Base-by-base conservation (phyloP, 306 rosid genomes). In the Prunus mume region DNA sequence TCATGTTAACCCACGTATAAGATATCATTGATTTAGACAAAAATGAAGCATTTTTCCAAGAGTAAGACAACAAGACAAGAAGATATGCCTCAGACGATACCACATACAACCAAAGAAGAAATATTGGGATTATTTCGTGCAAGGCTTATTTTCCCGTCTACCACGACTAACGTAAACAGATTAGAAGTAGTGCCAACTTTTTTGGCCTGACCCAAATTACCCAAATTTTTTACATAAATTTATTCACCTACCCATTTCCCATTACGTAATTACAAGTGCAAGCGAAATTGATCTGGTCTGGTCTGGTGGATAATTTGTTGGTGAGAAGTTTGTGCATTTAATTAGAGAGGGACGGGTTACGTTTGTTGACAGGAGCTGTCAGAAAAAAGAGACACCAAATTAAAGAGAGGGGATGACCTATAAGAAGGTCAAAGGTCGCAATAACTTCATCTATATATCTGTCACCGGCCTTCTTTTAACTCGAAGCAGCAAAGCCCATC, bases 301-400 rank as follows among this genome's bases (percentile, higher is more conserved):
- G 32, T 47, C 11, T 32, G 76, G 64, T 68, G 76, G 66, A 32
- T 49, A 57, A 32, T 32, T 74, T 12, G 9, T 74, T 41, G 83
- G 70, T 74, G 43, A 73, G 47, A 74, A 64, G 41, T 74, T 28
- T 30, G 79, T 12, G 71, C 72, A 80, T 50, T 80, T 73, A 74
- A 47, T 30, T 43, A 47, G 30, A 56, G 74, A 32, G 34, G 27
- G 20, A 56, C 76, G 30, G 73, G 82, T 74, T 54, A 62, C 25
- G 81, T 79, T 79, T 34, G 87, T 79, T 89, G 86, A 77, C 58
- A 56, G 80, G 65, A 69, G 38, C 1, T 69, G 74, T 56, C 69
- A 24, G 38, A 41, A 12, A 12, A 50, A 10, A 19, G 15, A 65
- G 43, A 17, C 51, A 15, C 51, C 67, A 72, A 71, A 74, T 38